Evolutionary conservation across 2,329 filamentous ascomycete species (phyloP).

Genomic region (Colletotrichum godetiae): DNA sequence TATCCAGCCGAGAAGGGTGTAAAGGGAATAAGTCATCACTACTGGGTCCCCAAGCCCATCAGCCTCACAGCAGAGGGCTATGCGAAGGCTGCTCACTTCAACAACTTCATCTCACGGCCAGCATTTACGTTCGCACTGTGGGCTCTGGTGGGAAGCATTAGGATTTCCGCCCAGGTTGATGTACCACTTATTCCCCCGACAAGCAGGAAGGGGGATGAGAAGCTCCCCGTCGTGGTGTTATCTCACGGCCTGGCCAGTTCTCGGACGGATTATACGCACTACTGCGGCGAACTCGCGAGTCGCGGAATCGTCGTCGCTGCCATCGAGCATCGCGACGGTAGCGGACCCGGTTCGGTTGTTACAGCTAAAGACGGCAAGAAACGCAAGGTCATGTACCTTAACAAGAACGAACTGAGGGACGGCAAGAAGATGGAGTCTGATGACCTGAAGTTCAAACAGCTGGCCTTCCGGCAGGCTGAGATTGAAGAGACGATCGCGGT

Average conservation of each 20-base stretch:
- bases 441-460: slow-evolving; percentile 57
- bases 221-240: slow-evolving; percentile 60
- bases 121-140: slow-evolving; percentile 56
- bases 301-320: slow-evolving; percentile 61
- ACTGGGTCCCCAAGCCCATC: slow-evolving; percentile 58
- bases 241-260: slow-evolving; percentile 64
- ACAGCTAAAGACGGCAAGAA: slow-evolving; percentile 15
- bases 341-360: slow-evolving; percentile 57
- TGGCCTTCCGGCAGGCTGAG: slow-evolving; percentile 62
- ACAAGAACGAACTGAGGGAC: slow-evolving; percentile 3
- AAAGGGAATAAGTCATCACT: slow-evolving; percentile 45
- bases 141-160: slow-evolving; percentile 54
- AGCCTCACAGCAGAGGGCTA: slow-evolving; percentile 58
- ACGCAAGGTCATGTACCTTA: slow-evolving; percentile 16
- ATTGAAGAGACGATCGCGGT: slow-evolving; percentile 57
- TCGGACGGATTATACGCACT: slow-evolving; percentile 63
- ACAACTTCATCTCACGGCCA: slow-evolving; percentile 54
- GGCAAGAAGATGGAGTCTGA: slow-evolving; percentile 44
- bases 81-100: slow-evolving; percentile 56
- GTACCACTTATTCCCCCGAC: slow-evolving; percentile 49
- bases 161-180: slow-evolving; percentile 60
- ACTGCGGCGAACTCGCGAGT: slow-evolving; percentile 61
- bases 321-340: slow-evolving; percentile 64
- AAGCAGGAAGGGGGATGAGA: slow-evolving; percentile 37
- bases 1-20: slow-evolving; percentile 53